Percentiles rank a stretch among this genome's conserved stretches.
Evolutionary conservation across 495 filamentous ascomycete genomes (phyloP).

Genomic region (Sphaerosporella brunnea): DNA sequence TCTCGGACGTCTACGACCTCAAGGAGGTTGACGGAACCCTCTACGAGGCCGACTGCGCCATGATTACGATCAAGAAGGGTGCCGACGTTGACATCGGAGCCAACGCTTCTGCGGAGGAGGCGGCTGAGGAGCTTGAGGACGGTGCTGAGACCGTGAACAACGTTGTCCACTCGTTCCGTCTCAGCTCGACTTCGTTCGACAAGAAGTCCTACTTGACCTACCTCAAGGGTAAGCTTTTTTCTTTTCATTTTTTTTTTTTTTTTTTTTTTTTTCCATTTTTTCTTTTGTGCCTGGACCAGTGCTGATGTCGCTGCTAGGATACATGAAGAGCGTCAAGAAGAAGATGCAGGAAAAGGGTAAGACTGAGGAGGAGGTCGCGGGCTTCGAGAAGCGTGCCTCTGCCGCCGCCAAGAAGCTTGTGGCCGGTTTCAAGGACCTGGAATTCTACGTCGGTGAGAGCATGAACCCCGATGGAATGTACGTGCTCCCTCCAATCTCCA

Average conservation of each 20-base stretch:
- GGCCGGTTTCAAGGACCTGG: slow-evolving; percentile 79
- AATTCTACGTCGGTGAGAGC: slow-evolving; percentile 78
- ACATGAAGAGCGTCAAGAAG: slow-evolving; percentile 74
- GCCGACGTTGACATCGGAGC: slow-evolving; percentile 75
- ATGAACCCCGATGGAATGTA: slow-evolving; percentile 89
- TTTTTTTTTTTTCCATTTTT: no score
- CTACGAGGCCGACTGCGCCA: slow-evolving; percentile 79
- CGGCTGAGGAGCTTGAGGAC: slow-evolving; percentile 52
- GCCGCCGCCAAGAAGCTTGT: slow-evolving; percentile 60
- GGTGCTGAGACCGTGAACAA: slow-evolving; percentile 67
- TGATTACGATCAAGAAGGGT: slow-evolving; percentile 52
- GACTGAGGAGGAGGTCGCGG: slow-evolving; percentile 44
- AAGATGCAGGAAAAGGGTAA: slow-evolving; percentile 44
- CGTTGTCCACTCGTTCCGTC: slow-evolving; percentile 79
- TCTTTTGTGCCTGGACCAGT: no score
- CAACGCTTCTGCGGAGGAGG: slow-evolving; percentile 90
- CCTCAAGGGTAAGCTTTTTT: slow-evolving; percentile 55
- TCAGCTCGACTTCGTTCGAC: slow-evolving; percentile 58
- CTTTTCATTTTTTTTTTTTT: no score
- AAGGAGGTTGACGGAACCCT: slow-evolving; percentile 56
- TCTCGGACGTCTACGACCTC: slow-evolving; percentile 80
- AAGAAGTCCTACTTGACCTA: slow-evolving; percentile 65
- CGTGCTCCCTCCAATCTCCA: slow-evolving; percentile 18
- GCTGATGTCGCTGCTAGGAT: no score
- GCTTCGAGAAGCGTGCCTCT: slow-evolving; percentile 57